phyloP scores from a whole-genome alignment of 164 flowering plant genomes.

The Sedum album region DNA sequence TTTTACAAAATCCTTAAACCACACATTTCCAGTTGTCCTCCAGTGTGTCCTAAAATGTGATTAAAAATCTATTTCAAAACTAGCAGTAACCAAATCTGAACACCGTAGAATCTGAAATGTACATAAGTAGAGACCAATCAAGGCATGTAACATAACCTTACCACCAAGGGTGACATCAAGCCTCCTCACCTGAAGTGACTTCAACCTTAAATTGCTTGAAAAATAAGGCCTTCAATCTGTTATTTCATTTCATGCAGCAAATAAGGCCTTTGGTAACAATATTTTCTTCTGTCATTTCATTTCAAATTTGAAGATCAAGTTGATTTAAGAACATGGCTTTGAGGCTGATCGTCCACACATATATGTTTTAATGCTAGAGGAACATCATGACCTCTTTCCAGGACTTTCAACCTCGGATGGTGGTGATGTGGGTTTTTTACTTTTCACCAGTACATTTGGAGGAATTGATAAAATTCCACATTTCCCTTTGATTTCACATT shows the following conservation, averaged over 20 bases:
- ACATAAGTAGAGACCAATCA: neutral
- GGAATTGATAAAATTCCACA: too few species aligned
- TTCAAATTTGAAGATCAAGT: neutral
- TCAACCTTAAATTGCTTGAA: neutral
- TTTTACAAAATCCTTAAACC: neutral
- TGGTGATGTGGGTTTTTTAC: neutral
- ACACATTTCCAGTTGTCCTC: neutral
- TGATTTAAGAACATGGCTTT: neutral
- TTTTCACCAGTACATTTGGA: too few species aligned
- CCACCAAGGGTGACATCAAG: neutral
- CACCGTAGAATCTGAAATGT: neutral
- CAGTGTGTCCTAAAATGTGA: neutral
- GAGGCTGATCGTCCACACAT: neutral
- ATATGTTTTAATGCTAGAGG: neutral
- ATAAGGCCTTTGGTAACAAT: neutral
- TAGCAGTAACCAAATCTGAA: neutral
- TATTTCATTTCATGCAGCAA: neutral
- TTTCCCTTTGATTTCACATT: neutral
- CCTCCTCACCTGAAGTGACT: neutral
- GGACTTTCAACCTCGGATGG: neutral
- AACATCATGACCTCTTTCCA: neutral
- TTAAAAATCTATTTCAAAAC: neutral
- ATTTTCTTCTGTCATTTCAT: neutral
- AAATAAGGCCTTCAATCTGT: neutral
- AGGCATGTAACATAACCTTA: neutral